Evolutionary conservation across 345 rosid genomes (phyloP).

Genomic region (Acer saccharum): DNA sequence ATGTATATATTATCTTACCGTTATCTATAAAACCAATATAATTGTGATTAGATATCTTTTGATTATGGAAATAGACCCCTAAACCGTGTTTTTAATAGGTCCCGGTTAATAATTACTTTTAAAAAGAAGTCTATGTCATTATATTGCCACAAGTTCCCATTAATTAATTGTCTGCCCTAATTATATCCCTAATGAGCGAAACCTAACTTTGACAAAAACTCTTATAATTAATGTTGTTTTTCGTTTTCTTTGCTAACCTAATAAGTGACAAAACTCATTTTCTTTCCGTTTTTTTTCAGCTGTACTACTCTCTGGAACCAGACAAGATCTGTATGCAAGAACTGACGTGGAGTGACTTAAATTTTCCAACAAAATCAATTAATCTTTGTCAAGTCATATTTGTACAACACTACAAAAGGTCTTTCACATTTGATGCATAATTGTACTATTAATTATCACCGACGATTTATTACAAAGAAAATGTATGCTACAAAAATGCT

Average conservation of each 20-base stretch:
- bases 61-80: too few species aligned
- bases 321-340: background rate
- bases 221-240: background rate
- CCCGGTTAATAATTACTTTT: too few species aligned
- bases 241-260: slow-evolving; percentile 3
- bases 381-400: background rate
- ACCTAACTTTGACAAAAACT: slow-evolving; percentile 12
- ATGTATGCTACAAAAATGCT: background rate
- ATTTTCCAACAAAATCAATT: background rate
- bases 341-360: background rate
- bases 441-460: too few species aligned
- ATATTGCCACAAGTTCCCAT: background rate
- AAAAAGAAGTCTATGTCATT: too few species aligned
- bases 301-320: background rate
- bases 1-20: background rate
- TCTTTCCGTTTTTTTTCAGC: background rate
- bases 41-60: too few species aligned
- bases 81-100: too few species aligned
- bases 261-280: slow-evolving; percentile 4
- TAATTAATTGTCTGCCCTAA: background rate
- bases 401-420: background rate
- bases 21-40: too few species aligned
- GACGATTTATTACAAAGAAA: background rate
- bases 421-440: background rate
- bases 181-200: background rate